These are phyloP conservation scores for Hypoxylon sp. DNA, from an alignment of 2,329 filamentous ascomycete species.

Conservation along the genomic window DNA sequence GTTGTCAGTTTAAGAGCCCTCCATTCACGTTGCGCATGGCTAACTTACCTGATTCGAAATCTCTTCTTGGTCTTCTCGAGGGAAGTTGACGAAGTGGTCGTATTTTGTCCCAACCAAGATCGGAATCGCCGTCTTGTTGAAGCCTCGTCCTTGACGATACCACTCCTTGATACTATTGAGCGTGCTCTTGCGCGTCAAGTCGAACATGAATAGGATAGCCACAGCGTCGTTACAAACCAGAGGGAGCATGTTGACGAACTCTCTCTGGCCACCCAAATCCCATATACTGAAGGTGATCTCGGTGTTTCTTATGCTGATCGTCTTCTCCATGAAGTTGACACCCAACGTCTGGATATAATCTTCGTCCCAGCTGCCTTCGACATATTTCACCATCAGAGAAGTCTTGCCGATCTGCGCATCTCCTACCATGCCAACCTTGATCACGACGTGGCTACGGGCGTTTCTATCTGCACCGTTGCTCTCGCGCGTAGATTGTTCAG, in stretches of 20 bases:
- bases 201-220: slow-evolving; percentile 99
- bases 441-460: slow-evolving; percentile 83
- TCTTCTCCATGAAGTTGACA: slow-evolving; percentile 99
- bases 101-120: slow-evolving; percentile 98
- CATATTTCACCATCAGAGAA: slow-evolving; percentile 99
- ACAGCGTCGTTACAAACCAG: slow-evolving; percentile 99
- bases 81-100: slow-evolving; percentile 99
- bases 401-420: slow-evolving; percentile 99
- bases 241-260: slow-evolving; percentile 99
- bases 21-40: neutral
- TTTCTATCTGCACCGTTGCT: slow-evolving; percentile 59
- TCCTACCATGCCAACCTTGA: slow-evolving; percentile 99
- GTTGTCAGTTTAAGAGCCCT: slow-evolving; percentile 39
- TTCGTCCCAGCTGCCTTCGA: slow-evolving; percentile 99
- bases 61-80: slow-evolving; percentile 96
- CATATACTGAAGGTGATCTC: slow-evolving; percentile 99
- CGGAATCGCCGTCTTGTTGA: slow-evolving; percentile 99
- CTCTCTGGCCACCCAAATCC: slow-evolving; percentile 96
- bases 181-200: slow-evolving; percentile 96
- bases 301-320: slow-evolving; percentile 98
- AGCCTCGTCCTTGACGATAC: slow-evolving; percentile 96
- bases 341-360: slow-evolving; percentile 99
- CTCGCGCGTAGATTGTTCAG: slow-evolving; percentile 61
- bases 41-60: slow-evolving; percentile 88
- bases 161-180: slow-evolving; percentile 99